Base-by-base conservation (phyloP, 306 rosid genomes). In the Rosa multiflora region DNA sequence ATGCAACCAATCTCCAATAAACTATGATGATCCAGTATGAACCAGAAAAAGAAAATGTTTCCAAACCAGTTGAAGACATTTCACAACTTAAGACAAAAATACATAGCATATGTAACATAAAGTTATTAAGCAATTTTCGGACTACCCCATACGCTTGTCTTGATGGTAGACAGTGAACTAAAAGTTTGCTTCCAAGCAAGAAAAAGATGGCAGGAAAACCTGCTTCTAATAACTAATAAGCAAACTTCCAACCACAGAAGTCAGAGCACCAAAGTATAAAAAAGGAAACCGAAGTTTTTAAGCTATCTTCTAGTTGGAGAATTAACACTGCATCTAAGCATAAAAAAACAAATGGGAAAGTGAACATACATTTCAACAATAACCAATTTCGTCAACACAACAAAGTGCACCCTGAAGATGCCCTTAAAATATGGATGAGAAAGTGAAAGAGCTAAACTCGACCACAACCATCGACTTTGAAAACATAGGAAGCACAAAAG, bases 1-100 rank as follows among this genome's bases (percentile, higher is more conserved):
- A 89, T 72, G 53, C 73, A 44, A 70, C 67, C 68, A 85, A 69
- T 71, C 39, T 63, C 48, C 64, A 73, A 59, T 48, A 13, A 26
- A 56, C 55, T 0, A 37, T 64, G 64, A 70, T 49, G 40, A 63
- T 46, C 47, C 61, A 23, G 37, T 56, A 18, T 10, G 4, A 74
- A 46, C 35, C 64, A 10, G 23, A 67, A 69, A 47, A n/a, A 7
- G 20, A 66, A 69, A 67, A 67, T 21, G 47, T 70, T 73, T 78
- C 79, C 47, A 56, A 74, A 29, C 69, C 55, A 84, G 64, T 53
- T 67, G 26, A 62, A 39, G n/a, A 52, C 18, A 77, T 51, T 5
- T 68, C 67, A 59, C 40, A 43, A 67, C 15, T 59, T 26, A 6
- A 8, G 52, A 77, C 20, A 29, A 70, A n/a, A 67, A 32, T 1